Conservation (phyloP, 768 basidiomycete species). For the Tricholoma terreum region DNA sequence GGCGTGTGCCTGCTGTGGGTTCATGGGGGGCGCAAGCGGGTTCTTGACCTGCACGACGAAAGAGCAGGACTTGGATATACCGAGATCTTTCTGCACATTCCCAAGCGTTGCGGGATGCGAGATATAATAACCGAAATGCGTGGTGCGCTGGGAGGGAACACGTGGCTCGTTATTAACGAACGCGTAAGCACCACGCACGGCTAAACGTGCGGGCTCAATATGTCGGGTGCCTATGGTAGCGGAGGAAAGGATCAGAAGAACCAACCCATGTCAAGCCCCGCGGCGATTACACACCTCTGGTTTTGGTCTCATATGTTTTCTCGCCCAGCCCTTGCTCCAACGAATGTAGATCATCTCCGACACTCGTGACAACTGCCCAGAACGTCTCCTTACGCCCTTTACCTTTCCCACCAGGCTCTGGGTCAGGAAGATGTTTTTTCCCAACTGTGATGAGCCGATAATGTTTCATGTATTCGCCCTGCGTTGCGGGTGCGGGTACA, state of each 20-base stretch:
- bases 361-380: slow-evolving; percentile 49
- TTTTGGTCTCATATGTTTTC: slow-evolving; percentile 60
- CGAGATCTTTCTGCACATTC: slow-evolving; percentile 54
- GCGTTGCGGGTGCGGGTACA: slow-evolving; percentile 38
- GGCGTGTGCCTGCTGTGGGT: slow-evolving; percentile 24
- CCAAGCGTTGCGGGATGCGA: slow-evolving; percentile 50
- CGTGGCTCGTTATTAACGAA: slow-evolving; percentile 48
- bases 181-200: slow-evolving; percentile 57
- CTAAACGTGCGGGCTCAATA: slow-evolving; percentile 49
- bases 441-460: slow-evolving; percentile 54
- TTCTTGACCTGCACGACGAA: slow-evolving; percentile 65
- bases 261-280: neutral
- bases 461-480: slow-evolving; percentile 35
- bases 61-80: slow-evolving; percentile 49
- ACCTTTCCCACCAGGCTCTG: slow-evolving; percentile 26
- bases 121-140: slow-evolving; percentile 57
- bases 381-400: slow-evolving; percentile 44
- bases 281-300: slow-evolving; percentile 38
- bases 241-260: neutral
- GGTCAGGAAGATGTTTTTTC: slow-evolving; percentile 56
- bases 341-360: slow-evolving; percentile 48
- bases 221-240: slow-evolving; percentile 43
- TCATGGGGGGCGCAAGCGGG: slow-evolving; percentile 44
- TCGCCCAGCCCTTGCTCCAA: slow-evolving; percentile 48
- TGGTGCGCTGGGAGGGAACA: slow-evolving; percentile 43